Percentiles rank a stretch among this genome's conserved stretches.
Evolutionary conservation across 768 basidiomycete genomes (phyloP).

Genomic region (Leccinum incarnatum): DNA sequence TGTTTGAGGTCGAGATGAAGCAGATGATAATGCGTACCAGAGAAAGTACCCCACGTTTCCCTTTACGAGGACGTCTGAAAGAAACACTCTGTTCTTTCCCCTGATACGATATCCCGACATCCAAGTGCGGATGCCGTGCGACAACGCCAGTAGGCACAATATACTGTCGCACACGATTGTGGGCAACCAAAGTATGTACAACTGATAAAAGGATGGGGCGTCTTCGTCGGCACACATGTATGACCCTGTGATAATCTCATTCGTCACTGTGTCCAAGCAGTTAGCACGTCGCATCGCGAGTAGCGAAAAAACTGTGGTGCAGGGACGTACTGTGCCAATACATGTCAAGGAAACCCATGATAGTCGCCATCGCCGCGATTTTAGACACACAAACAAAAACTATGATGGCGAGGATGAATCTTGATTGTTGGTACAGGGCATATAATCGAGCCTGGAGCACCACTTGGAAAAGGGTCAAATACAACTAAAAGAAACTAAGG

Average conservation of each 20-base stretch:
- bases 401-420: background rate
- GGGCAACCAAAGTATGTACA: conserved; percentile 10
- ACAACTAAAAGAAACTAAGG: background rate
- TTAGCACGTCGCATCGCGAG: background rate
- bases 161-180: conserved; percentile 3
- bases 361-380: background rate
- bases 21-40: background rate
- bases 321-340: conserved; percentile 1
- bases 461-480: background rate
- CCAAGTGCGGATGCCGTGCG: background rate
- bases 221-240: conserved; percentile 3
- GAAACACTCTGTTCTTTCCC: no score
- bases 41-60: conserved; percentile 1
- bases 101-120: background rate
- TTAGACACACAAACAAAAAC: background rate
- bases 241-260: background rate
- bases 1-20: background rate
- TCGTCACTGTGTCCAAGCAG: background rate
- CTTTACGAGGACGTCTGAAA: background rate
- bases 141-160: conserved; percentile 8
- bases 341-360: background rate
- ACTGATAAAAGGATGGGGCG: background rate
- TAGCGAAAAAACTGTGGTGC: no score
- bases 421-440: background rate
- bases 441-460: background rate